Evolutionary conservation across 1,284 basidiomycete species (phyloP).

Genomic region (Ustilago crameri): DNA sequence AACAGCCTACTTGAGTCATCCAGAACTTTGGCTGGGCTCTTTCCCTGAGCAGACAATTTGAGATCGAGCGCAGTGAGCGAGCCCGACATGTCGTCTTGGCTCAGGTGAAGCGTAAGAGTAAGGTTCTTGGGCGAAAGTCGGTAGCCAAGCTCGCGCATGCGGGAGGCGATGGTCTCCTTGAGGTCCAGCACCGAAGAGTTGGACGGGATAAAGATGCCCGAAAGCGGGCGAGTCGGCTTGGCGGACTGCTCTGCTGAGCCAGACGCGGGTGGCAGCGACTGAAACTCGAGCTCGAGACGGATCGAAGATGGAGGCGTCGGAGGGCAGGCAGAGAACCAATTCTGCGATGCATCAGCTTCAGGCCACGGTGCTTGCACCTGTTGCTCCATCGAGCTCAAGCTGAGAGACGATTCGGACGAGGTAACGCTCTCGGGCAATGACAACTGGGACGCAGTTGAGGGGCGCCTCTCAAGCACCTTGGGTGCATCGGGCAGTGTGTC

Average conservation of each 20-base stretch:
- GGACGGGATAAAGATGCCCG: conserved; percentile 35
- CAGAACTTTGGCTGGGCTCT: conserved; percentile 23
- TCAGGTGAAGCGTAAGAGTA: conserved; percentile 21
- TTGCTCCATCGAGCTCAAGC: conserved; percentile 18
- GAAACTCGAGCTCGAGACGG: conserved; percentile 34
- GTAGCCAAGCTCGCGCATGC: conserved; percentile 29
- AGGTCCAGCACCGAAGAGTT: conserved; percentile 42
- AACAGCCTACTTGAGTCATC: conserved; percentile 28
- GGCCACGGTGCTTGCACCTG: conserved; percentile 18
- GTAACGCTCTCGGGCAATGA: conserved; percentile 20
- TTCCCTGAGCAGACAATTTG: conserved; percentile 11
- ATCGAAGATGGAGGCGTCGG: conserved; percentile 39
- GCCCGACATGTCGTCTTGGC: conserved; percentile 8
- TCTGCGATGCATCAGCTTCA: conserved; percentile 5
- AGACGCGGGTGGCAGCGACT: conserved; percentile 20
- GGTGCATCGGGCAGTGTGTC: conserved; percentile 22
- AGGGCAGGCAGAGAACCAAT: conserved; percentile 38
- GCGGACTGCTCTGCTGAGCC: background rate
- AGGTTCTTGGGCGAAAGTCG: conserved; percentile 31
- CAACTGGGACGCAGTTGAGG: conserved; percentile 21
- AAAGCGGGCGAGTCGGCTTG: conserved; percentile 9
- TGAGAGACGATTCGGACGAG: conserved; percentile 16
- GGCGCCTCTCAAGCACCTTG: conserved; percentile 11
- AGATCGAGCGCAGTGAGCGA: conserved; percentile 19
- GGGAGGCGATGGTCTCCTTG: conserved; percentile 27